A percentile compares a stretch with the other conserved stretches of the same genome.
These are phyloP conservation scores for Hypoxylon sp. DNA, from an alignment of 2,329 filamentous ascomycete genomes.

Conservation along the genomic window DNA sequence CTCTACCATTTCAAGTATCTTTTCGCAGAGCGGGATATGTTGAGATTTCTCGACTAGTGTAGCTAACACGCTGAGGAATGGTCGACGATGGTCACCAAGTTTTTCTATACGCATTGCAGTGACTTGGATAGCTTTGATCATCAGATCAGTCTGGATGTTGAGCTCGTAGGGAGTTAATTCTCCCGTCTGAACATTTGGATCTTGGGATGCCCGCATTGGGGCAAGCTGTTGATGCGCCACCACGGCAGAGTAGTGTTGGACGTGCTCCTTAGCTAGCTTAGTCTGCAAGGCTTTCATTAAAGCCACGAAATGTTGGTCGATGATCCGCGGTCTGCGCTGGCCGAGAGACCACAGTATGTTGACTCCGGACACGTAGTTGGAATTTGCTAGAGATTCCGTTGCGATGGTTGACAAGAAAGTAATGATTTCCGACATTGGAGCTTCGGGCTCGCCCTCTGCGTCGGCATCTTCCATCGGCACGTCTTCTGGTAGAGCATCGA, in stretches of 20 bases:
- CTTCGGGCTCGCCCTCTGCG: conserved; percentile 85
- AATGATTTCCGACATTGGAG: conserved; percentile 86
- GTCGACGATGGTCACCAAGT: conserved; percentile 88
- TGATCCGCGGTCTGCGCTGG: conserved; percentile 83
- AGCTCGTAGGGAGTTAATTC: conserved; percentile 81
- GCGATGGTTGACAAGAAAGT: conserved; percentile 86
- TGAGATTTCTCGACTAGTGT: conserved; percentile 95
- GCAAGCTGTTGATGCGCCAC: conserved; percentile 62
- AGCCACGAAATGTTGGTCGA: conserved; percentile 87
- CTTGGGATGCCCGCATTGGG: conserved; percentile 60
- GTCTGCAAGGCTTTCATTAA: conserved; percentile 94
- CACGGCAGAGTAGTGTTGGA: conserved; percentile 76
- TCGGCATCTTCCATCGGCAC: conserved; percentile 79
- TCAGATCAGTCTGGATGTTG: conserved; percentile 88
- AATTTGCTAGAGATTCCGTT: conserved; percentile 84
- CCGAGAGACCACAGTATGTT: conserved; percentile 95
- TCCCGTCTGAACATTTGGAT: conserved; percentile 64
- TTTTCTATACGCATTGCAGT: conserved; percentile 92
- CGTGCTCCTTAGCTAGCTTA: conserved; percentile 93
- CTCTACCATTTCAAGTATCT: conserved; percentile 94
- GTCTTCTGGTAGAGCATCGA: conserved; percentile 88
- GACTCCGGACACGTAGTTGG: conserved; percentile 86
- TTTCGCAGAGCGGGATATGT: conserved; percentile 87
- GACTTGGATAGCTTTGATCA: conserved; percentile 95
- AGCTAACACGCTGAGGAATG: conserved; percentile 94